Percentiles rank a stretch among this genome's conserved stretches.
phyloP scores from a whole-genome alignment of 164 flowering plant genomes.

The Chloranthus sessilifolius region DNA sequence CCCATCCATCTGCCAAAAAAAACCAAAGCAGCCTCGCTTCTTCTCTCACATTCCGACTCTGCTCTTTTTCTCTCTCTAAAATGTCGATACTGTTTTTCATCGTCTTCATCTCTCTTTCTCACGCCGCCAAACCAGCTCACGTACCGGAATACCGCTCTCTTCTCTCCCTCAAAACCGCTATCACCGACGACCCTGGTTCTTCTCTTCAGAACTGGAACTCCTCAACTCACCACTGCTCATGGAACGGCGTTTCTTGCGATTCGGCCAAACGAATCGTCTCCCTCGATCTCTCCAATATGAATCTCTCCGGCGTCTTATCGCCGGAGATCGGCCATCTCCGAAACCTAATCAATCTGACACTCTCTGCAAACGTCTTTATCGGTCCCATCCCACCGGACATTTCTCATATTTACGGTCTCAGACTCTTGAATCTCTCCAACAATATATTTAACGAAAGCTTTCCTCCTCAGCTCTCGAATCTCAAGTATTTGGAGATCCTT shows the following conservation, averaged over 20 bases:
- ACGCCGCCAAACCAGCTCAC: constrained; percentile 19
- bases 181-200: constrained; percentile 47
- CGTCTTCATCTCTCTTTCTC: no score
- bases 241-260: constrained; percentile 72
- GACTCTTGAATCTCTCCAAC: constrained; percentile 66
- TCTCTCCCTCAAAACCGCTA: constrained; percentile 59
- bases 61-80: no score
- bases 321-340: constrained; percentile 44
- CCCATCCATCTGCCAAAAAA: no score
- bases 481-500: constrained; percentile 40
- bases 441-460: constrained; percentile 59
- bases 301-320: constrained; percentile 62
- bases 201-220: constrained; percentile 49
- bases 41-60: no score
- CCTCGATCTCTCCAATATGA: constrained; percentile 52
- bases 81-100: no score
- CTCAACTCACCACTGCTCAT: constrained; percentile 54
- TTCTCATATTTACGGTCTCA: constrained; percentile 39
- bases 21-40: no score
- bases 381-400: constrained; percentile 61
- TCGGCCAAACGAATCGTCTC: constrained; percentile 42
- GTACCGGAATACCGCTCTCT: constrained; percentile 54
- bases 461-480: constrained; percentile 38
- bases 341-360: constrained; percentile 44
- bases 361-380: constrained; percentile 48